Evolutionary conservation across 2,329 filamentous ascomycete species (phyloP), one percentile per base, ranked within the genome.

Genomic region (Zasmidium cellare): DNA sequence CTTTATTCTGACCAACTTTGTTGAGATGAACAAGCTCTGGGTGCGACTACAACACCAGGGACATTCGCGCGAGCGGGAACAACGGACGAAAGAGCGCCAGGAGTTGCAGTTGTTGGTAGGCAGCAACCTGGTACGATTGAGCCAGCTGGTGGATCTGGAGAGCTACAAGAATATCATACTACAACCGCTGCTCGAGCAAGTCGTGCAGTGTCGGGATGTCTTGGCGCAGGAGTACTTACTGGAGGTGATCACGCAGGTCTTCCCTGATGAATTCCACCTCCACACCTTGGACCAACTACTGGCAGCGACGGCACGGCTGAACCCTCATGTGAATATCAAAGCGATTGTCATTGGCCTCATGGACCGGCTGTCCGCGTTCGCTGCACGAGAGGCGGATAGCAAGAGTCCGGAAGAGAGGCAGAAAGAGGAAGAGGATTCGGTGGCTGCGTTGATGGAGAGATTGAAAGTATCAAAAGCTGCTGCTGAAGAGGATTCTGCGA

Each of bases 11-110:
- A 99, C 94, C 60, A 99, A 99, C 71, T 99, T 99, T 72, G 94
- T 99, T 67, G 94, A 99, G 78, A 99, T 99, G 94, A 99, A 99
- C 79, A 99, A 99, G 82, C 83, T 99, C 31, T 99, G 94, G 94
- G 94, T 99, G 62, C 88, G 94, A 46, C 80, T 97, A 71, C 94
- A 99, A 74, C 94, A 99, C 75, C 94, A 99, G 74, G 94, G 94
- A 23, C 94, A 97, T 72, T 99, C 94, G 41, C 85, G 93, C 69
- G 94, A 99, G 76, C 84, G 94, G 53, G 94, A 99, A 63, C 88
- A 96, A 77, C 84, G 94, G 67, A 96, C 92, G 57, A 92, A 94
- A 70, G 94, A 99, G 78, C 84, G 94, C 68, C 92, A 96, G 74
- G 96, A 99, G 78, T 80, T 99, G 55, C 94, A 99, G 78, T 81